Base-by-base conservation (phyloP, 352 stramenopile species). In the Globisporangium solare region DNA sequence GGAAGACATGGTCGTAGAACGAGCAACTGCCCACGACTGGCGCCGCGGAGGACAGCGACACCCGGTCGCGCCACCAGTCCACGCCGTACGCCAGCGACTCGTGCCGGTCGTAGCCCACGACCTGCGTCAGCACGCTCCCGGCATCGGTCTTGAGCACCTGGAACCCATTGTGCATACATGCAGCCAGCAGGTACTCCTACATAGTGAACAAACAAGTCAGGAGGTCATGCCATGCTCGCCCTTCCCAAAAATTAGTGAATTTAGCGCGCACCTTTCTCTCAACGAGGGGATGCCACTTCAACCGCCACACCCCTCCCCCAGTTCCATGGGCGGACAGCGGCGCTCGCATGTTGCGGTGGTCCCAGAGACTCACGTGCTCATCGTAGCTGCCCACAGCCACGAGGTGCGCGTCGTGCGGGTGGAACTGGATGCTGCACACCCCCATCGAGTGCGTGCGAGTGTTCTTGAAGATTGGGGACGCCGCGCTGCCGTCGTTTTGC, bases 141-240 rank as follows among this genome's bases (percentile, higher is more conserved):
- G 31, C 24, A 2, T 22, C 32, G 14, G 70, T 54, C 42, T 67
- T 57, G 54, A 92, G 67, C 32, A 94, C 68, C 32, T 92, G 84
- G 48, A 94, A 94, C n/a, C 83, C 80, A 52, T 91, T 88, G 64
- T 94, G 82, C 84, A 94, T 94, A 56, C 84, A 94, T 1, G 84
- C 84, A 2, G 84, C 79, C 39, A 94, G 63, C 37, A 94, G 61
- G 22, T 84, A 64, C 22, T 89, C 71, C 81, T 94, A 51, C 22
- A 51, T 10, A 31, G 35, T 10, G 17, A 6, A 42, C 22, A 47
- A 35, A 17, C 12, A 39, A 7, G 37, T 43, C 13, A 59, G 53
- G n/a, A 59, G 53, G n/a, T 39, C 8, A 17, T 32, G n/a, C 21
- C 24, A 27, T 27, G 24, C 6, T 1, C 14, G 4, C 21, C 37